phyloP scores from a whole-genome alignment of 495 filamentous ascomycete genomes.

The Trichoderma asperelloides region DNA sequence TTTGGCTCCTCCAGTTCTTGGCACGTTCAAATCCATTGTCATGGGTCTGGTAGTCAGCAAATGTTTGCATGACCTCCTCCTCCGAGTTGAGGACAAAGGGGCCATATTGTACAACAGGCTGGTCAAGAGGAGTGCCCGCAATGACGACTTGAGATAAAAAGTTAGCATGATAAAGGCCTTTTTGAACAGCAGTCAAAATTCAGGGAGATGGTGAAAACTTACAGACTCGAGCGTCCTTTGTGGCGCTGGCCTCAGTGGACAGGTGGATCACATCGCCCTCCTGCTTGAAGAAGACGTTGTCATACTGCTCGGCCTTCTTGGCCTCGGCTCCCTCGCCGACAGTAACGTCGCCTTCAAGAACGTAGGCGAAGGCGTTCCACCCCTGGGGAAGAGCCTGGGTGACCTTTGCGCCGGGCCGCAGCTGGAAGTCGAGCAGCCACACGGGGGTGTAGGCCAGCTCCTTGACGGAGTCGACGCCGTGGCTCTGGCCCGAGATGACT shows the following conservation, averaged over 20 bases:
- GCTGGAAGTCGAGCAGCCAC: conserved; percentile 82
- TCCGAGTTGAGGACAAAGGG: conserved; percentile 81
- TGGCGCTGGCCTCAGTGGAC: conserved; percentile 58
- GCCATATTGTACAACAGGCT: conserved; percentile 91
- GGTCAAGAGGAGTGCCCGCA: conserved; percentile 78
- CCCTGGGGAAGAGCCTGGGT: conserved; percentile 64
- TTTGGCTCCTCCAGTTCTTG: conserved; percentile 79
- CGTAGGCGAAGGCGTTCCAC: conserved; percentile 91
- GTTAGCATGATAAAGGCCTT: neutral
- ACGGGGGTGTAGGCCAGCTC: conserved; percentile 93
- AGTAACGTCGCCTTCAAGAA: conserved; percentile 56
- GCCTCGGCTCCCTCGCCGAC: conserved; percentile 55
- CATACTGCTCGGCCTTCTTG: conserved; percentile 55
- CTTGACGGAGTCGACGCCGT: conserved; percentile 76
- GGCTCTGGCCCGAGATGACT: conserved; percentile 75
- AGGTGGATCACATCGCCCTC: conserved; percentile 64
- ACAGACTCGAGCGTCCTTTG: conserved; percentile 42
- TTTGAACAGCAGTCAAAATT: neutral
- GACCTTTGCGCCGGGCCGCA: conserved; percentile 68
- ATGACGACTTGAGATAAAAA: conserved; percentile 47
- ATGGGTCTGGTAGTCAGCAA: conserved; percentile 76
- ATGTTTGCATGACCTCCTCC: conserved; percentile 83
- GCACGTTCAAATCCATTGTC: conserved; percentile 88
- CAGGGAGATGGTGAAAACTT: conserved; percentile 30
- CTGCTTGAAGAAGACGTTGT: conserved; percentile 86